phyloP scores from a whole-genome alignment of 1,284 basidiomycete species.

The Rhodofomes roseus region DNA sequence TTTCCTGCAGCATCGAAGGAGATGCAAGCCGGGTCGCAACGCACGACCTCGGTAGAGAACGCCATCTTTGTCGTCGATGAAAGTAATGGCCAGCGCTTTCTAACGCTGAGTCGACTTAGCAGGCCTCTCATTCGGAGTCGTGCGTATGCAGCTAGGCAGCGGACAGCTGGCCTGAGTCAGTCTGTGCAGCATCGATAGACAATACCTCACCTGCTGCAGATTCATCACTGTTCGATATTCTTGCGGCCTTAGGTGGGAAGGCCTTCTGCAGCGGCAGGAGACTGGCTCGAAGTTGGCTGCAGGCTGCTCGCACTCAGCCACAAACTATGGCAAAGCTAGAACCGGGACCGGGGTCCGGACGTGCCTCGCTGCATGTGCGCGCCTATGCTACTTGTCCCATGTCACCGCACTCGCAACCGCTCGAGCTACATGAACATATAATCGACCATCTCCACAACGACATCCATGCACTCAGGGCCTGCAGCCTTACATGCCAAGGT shows the following conservation, averaged over 20 bases:
- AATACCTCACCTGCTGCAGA: too few species aligned
- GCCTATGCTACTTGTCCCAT: background rate
- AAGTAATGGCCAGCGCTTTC: background rate
- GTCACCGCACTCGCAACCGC: background rate
- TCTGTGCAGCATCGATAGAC: too few species aligned
- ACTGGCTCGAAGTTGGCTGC: background rate
- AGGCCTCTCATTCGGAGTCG: background rate
- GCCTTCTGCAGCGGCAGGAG: too few species aligned
- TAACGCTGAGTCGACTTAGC: background rate
- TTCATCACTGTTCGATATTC: too few species aligned
- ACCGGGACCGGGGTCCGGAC: too few species aligned
- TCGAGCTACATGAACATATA: background rate
- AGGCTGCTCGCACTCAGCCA: too few species aligned
- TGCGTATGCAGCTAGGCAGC: background rate
- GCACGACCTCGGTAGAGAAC: constrained; percentile 21
- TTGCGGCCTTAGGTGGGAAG: too few species aligned
- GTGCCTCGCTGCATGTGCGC: too few species aligned
- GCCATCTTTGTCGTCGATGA: constrained; percentile 12
- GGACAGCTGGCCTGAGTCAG: background rate
- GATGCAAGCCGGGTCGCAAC: constrained; percentile 24
- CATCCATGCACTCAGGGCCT: background rate
- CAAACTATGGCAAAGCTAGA: too few species aligned
- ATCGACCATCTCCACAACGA: background rate
- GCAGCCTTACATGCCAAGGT: background rate
- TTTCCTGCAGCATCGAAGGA: constrained; percentile 19